Conservation (phyloP, 2,329 filamentous ascomycete species). For the Canariomyces notabilis region DNA sequence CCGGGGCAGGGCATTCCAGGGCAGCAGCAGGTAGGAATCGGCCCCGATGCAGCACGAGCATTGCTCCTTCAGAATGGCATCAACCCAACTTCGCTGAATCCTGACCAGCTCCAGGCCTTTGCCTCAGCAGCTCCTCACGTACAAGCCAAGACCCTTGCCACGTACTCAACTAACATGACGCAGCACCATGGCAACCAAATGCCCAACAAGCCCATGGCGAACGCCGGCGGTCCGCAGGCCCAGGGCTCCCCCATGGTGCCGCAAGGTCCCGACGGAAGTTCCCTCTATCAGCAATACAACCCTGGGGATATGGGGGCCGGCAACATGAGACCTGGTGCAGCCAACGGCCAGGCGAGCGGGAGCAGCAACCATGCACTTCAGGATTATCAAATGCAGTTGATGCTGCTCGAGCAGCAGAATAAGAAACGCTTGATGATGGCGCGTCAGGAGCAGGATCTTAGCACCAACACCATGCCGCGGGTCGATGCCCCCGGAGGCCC, state of each 20-base stretch:
- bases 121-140: conserved; percentile 51
- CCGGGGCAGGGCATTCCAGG: conserved; percentile 67
- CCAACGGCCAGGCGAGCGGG: conserved; percentile 43
- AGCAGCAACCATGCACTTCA: conserved; percentile 75
- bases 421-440: conserved; percentile 84
- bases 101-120: conserved; percentile 67
- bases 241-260: conserved; percentile 82
- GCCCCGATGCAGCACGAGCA: conserved; percentile 50
- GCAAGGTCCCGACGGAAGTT: conserved; percentile 61
- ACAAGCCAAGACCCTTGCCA: conserved; percentile 79
- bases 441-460: conserved; percentile 68
- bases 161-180: conserved; percentile 79
- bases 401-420: conserved; percentile 82
- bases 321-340: conserved; percentile 54
- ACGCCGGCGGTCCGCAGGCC: conserved; percentile 63
- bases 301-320: conserved; percentile 53
- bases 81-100: conserved; percentile 66
- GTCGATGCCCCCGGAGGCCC: conserved; percentile 48
- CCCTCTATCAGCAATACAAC: conserved; percentile 59
- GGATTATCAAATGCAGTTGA: conserved; percentile 86
- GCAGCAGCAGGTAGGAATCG: conserved; percentile 61
- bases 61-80: conserved; percentile 66
- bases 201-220: conserved; percentile 74
- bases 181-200: conserved; percentile 78
- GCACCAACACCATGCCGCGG: conserved; percentile 43